phyloP scores from a whole-genome alignment of 352 stramenopile genomes.

The Pythium volutum region DNA sequence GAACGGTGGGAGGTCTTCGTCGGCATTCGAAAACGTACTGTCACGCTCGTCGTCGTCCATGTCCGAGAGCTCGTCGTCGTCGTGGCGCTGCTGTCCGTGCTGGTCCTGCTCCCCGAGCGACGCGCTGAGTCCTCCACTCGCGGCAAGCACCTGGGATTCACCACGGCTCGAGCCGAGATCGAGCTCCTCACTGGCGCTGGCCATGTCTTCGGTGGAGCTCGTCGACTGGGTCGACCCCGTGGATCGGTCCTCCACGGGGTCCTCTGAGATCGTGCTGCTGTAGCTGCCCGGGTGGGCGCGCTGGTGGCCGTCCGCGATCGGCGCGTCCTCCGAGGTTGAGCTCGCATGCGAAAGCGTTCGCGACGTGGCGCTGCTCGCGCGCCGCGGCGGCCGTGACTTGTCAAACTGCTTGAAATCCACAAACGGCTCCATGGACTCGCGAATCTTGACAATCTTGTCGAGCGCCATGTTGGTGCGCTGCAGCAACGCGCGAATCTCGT shows the following conservation, averaged over 20 bases:
- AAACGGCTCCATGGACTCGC: slow-evolving; percentile 77
- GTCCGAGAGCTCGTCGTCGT: slow-evolving; percentile 30
- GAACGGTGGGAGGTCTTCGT: slow-evolving; percentile 46
- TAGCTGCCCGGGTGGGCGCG: slow-evolving; percentile 48
- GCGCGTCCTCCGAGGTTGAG: slow-evolving; percentile 19
- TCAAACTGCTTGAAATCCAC: slow-evolving; percentile 84
- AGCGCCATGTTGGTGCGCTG: slow-evolving; percentile 63
- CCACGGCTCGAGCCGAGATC: slow-evolving; percentile 31
- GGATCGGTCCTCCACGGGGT: slow-evolving; percentile 32
- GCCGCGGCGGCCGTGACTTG: slow-evolving; percentile 25
- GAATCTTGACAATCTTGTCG: slow-evolving; percentile 82
- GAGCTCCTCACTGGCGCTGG: slow-evolving; percentile 25
- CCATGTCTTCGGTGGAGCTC: slow-evolving; percentile 37
- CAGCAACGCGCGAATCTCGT: slow-evolving; percentile 74
- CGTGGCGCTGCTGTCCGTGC: slow-evolving; percentile 7
- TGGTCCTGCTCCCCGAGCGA: slow-evolving; percentile 14
- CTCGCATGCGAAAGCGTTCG: slow-evolving; percentile 17
- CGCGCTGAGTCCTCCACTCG: not conserved
- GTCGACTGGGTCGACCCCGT: slow-evolving; percentile 30
- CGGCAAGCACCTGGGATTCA: not conserved
- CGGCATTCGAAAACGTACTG: slow-evolving; percentile 42
- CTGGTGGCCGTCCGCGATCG: slow-evolving; percentile 16
- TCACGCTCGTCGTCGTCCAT: slow-evolving; percentile 34
- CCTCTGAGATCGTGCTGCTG: slow-evolving; percentile 37
- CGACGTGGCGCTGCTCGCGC: not conserved